A percentile compares a stretch with the other conserved stretches of the same genome.
Evolutionary conservation across 768 basidiomycete genomes (phyloP).

Genomic region (Mycena latifolia): DNA sequence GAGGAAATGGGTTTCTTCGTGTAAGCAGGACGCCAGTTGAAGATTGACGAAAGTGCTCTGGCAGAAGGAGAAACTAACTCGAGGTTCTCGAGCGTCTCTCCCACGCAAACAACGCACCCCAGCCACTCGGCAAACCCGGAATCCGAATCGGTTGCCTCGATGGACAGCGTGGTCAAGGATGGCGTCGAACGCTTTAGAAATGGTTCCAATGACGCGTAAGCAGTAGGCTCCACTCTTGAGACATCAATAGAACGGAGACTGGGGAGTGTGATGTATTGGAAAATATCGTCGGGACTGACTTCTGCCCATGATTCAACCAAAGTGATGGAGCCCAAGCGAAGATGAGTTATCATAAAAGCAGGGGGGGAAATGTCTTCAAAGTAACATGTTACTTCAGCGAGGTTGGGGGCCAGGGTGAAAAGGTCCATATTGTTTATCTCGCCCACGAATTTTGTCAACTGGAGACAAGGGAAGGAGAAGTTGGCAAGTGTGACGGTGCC

Average conservation of each 20-base stretch:
- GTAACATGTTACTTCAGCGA: not conserved
- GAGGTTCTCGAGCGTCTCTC: not conserved
- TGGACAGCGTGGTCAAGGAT: not conserved
- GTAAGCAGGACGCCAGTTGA: no score
- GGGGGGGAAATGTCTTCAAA: not conserved
- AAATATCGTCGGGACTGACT: not conserved
- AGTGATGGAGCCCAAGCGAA: conserved; percentile 1
- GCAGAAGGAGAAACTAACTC: not conserved
- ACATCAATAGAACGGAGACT: not conserved
- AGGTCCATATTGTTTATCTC: not conserved
- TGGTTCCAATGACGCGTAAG: not conserved
- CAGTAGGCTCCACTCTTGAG: not conserved
- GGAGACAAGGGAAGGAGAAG: not conserved
- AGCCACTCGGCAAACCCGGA: not conserved
- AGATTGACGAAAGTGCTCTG: not conserved
- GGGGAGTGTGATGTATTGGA: not conserved
- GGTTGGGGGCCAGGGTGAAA: conserved; percentile 5
- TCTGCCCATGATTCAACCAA: not conserved
- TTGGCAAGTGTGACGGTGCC: not conserved
- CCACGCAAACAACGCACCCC: not conserved
- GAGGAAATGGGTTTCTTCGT: not conserved
- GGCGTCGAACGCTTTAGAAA: not conserved
- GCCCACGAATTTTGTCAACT: conserved; percentile 13
- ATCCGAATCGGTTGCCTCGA: not conserved
- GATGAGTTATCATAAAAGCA: not conserved